Evolutionary conservation across 2,329 filamentous ascomycete genomes (phyloP), one percentile per base, ranked within the genome.

Genomic region (Orbilia blumenaviensis): DNA sequence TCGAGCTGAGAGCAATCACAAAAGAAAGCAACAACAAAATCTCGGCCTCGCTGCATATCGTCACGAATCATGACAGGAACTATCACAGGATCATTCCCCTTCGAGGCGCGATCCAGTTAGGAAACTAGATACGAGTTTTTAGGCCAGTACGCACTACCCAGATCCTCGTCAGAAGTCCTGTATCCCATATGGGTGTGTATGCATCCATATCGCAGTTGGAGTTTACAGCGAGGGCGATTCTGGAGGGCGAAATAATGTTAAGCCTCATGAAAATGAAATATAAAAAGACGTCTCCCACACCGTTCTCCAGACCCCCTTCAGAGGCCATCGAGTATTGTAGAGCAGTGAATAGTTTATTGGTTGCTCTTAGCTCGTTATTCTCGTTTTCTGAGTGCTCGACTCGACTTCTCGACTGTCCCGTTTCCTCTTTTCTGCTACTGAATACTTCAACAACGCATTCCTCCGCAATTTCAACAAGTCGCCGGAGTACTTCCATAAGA

Each of bases 401-500:
- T 21, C 67, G 42, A 32, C 25, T 38, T 60, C 67, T 64, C 36
- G 67, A 50, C 29, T 29, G 46, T 3, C 56, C 66, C 44, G 63
- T 41, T 67, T 71, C 73, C 36, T 63, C 60, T 23, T n/a, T n/a
- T 72, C 67, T 23, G 36, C 50, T 44, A 72, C 73, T 46, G 72
- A 61, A 46, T 62, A 66, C 73, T 56, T 77, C 73, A 25, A 72
- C 73, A 48, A 72, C 61, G 66, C 66, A 66, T 67, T 77, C 66
- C 44, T 77, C 73, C 42, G 73, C 73, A 10, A 77, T 72, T 61
- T 72, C 67, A 25, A 71, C 46, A 44, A 72, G 60, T 32, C 66
- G 66, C 66, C 66, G 72, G 12, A 72, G 54, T 50, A n/a, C n/a
- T n/a, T n/a, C 66, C 72, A 56, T 56, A 42, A 25, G 25, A 54